Conservation (phyloP, 148 eudicot genomes). For the Talinum fruticosum region DNA sequence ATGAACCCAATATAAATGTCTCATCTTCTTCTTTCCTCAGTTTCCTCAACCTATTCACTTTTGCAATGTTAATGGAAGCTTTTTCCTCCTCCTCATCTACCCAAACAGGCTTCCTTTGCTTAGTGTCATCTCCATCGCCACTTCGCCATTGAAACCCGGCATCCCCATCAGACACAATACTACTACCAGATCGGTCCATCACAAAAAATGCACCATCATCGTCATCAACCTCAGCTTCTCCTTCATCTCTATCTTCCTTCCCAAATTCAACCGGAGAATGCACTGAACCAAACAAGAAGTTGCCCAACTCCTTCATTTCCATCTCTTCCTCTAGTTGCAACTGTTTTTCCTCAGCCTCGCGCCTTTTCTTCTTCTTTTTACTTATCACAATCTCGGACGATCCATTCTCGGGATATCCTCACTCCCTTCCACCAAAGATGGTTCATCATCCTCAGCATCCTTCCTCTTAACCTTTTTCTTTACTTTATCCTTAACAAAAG, state of each 20-base stretch:
- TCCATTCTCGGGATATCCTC: conserved; percentile 32
- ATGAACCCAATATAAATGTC: conserved; percentile 61
- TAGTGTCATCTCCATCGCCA: conserved; percentile 28
- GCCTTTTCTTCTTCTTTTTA: conserved; percentile 57
- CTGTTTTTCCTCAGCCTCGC: conserved; percentile 31
- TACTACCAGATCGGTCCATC: conserved; percentile 51
- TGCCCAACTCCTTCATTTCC: conserved; percentile 67
- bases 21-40: conserved; percentile 85
- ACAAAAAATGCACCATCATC: conserved; percentile 47
- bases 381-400: conserved; percentile 21
- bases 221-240: conserved; percentile 21
- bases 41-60: conserved; percentile 73
- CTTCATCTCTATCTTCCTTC: conserved; percentile 41
- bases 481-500: conserved; percentile 31
- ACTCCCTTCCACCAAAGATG: conserved; percentile 26
- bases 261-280: conserved; percentile 71
- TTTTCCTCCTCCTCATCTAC: conserved; percentile 81
- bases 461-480: conserved; percentile 59
- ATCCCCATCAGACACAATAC: conserved; percentile 43
- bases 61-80: conserved; percentile 57
- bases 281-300: conserved; percentile 60
- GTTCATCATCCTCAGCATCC: conserved; percentile 24
- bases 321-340: conserved; percentile 42
- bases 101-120: conserved; percentile 76
- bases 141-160: neutral